Conservation (phyloP, 441 rosid genomes). For the Gossypium davidsonii region DNA sequence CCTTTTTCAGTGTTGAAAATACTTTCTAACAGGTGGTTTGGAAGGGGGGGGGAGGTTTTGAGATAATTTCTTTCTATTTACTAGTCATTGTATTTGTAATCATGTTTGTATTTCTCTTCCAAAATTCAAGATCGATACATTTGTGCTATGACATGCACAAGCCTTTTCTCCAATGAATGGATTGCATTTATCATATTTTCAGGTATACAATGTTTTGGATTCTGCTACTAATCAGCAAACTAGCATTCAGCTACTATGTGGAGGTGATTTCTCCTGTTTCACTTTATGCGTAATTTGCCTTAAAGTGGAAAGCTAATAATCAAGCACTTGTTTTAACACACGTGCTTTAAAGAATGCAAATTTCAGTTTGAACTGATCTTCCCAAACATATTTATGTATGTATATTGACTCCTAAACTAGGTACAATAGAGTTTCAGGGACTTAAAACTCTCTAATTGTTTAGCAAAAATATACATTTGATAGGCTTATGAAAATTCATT, state of each 20-base stretch:
- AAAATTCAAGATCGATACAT: constrained; percentile 3
- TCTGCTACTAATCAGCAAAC: constrained; percentile 79
- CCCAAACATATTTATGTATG: background rate
- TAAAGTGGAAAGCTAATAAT: background rate
- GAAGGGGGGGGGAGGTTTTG: background rate
- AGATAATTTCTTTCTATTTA: background rate
- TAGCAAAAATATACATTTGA: no score
- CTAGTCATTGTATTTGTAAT: background rate
- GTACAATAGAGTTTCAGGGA: background rate
- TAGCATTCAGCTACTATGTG: constrained; percentile 94
- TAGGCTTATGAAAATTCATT: background rate
- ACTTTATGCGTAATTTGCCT: constrained; percentile 9
- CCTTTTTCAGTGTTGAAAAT: background rate
- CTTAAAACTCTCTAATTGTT: background rate
- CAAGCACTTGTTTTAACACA: background rate
- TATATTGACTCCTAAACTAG: background rate
- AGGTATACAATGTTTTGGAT: constrained; percentile 98
- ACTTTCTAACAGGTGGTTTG: background rate
- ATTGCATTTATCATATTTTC: constrained; percentile 20
- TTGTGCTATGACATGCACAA: constrained; percentile 8
- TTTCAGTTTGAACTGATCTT: background rate
- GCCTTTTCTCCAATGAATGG: constrained; percentile 15
- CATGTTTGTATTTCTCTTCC: background rate
- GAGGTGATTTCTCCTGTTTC: constrained; percentile 46
- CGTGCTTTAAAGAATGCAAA: background rate